Base-by-base conservation (phyloP, 371 early-diverging fungal species). In the Apophysomyces trapeziformis region DNA sequence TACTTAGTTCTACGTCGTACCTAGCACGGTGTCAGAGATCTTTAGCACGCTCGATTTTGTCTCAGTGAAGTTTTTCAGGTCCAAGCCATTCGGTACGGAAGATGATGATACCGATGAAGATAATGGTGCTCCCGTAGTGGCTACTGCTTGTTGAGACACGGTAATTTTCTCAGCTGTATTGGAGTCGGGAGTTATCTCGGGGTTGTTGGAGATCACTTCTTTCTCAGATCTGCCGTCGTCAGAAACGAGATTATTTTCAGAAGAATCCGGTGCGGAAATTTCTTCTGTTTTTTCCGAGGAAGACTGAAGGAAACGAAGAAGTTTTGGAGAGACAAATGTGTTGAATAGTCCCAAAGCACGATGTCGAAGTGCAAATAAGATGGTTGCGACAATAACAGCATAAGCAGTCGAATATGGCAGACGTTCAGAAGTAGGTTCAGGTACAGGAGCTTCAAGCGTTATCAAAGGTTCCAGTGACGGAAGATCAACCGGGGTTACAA, bases 1-100 rank as follows among this genome's bases (percentile, higher is more conserved):
- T 60, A 58, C 16, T 58, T n/a, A 64, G 18, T 36, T 38, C 32
- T 14, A 12, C 14, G 18, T 7, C 60, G 61, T 73, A 78, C 83
- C 83, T 41, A 85, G 67, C 7, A 85, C 74, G 4, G 65, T 64
- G 7, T 82, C 80, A 5, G 85, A 76, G 38, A 85, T 50, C 16
- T 67, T 68, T 6, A 85, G 69, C 0, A 80, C 77, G 35, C 63
- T 67, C 7, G 77, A 68, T 39, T 70, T 73, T 1, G 71, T 67
- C 41, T 72, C 68, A 38, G 65, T 57, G 44, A 77, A 77, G 21
- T 46, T 68, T 32, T 75, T 63, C 5, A 75, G 63, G 61, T 80
- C 76, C 18, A 80, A 32, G 21, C 75, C 76, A n/a, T 58, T 67
- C 2, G 32, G 32, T 26, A 26, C 32, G 32, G 32, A 26, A 26